Conservation (phyloP, 1,284 basidiomycete species). For the Schizophyllum amplum region DNA sequence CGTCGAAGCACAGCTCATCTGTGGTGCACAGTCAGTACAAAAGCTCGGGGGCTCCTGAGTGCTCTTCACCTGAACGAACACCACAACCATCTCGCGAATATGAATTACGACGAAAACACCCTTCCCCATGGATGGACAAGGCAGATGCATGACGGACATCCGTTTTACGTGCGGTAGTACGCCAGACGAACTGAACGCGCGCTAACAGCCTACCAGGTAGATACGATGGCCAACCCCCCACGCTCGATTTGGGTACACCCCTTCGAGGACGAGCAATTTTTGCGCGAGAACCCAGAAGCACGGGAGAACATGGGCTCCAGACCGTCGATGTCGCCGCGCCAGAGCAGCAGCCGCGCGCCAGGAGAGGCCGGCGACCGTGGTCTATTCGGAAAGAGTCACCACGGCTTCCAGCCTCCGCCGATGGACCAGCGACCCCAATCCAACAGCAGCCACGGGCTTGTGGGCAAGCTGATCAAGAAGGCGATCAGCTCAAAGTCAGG, state of each 20-base stretch:
- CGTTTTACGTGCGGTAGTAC: constrained; percentile 38
- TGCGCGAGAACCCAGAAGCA: constrained; percentile 45
- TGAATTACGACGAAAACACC: constrained; percentile 17
- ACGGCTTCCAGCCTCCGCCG: background rate
- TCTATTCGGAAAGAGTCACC: constrained; percentile 33
- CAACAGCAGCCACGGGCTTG: background rate
- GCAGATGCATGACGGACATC: constrained; percentile 40
- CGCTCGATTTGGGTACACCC: constrained; percentile 67
- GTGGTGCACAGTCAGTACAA: background rate
- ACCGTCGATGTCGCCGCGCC: constrained; percentile 10
- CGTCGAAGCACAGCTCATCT: background rate
- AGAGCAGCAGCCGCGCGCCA: constrained; percentile 7
- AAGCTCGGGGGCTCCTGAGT: background rate
- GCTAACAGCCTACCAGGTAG: constrained; percentile 42
- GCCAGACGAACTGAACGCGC: too few relatives aligned
- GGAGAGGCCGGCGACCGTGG: constrained; percentile 33
- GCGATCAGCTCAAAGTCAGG: constrained; percentile 50
- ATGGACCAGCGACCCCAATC: too few relatives aligned
- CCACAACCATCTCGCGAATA: constrained; percentile 18
- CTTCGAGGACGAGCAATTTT: constrained; percentile 56
- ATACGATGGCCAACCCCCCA: constrained; percentile 55
- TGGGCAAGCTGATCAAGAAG: constrained; percentile 44
- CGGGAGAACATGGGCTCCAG: constrained; percentile 25
- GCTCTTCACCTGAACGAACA: background rate
- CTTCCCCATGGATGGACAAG: constrained; percentile 59